Percentiles rank a stretch among this genome's conserved stretches.
phyloP scores from a whole-genome alignment of 805 yeast genomes.

The Komagataella mondaviorum region DNA sequence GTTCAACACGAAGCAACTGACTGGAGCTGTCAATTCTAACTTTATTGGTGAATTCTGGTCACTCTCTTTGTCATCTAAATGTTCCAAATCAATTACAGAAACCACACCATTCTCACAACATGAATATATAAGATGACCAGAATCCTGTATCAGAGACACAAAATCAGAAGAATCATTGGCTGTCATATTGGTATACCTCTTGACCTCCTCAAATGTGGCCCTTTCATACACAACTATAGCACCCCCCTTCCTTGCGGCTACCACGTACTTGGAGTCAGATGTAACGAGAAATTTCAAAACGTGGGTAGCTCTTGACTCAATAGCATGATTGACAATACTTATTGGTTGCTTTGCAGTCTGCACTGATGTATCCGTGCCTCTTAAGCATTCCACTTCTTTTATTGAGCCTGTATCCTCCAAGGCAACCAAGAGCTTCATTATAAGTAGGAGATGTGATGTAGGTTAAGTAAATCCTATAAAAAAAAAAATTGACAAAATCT shows the following conservation, averaged over 20 bases:
- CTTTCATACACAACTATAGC: constrained; percentile 23
- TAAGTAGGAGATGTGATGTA: neutral
- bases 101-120: constrained; percentile 20
- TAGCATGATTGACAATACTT: constrained; percentile 22
- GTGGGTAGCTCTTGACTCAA: constrained; percentile 18
- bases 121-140: constrained; percentile 14
- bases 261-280: constrained; percentile 20
- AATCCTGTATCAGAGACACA: constrained; percentile 17
- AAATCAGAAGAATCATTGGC: constrained; percentile 19
- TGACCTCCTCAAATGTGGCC: constrained; percentile 8
- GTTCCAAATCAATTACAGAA: constrained; percentile 11
- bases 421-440: constrained; percentile 46
- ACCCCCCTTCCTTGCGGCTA: constrained; percentile 31
- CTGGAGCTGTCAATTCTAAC: constrained; percentile 28
- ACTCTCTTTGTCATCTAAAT: constrained; percentile 4
- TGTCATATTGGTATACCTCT: constrained; percentile 6
- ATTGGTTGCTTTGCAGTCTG: constrained; percentile 55
- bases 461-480: neutral
- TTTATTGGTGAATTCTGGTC: constrained; percentile 15
- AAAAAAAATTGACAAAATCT: neutral
- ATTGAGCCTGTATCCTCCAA: constrained; percentile 56
- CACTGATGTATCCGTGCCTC: constrained; percentile 71
- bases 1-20: constrained; percentile 33
- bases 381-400: constrained; percentile 47
- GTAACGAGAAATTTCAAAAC: constrained; percentile 18